Percentiles rank a stretch among this genome's conserved stretches.
phyloP scores from a whole-genome alignment of 1,284 basidiomycete species.

The Dichomitus squalens region DNA sequence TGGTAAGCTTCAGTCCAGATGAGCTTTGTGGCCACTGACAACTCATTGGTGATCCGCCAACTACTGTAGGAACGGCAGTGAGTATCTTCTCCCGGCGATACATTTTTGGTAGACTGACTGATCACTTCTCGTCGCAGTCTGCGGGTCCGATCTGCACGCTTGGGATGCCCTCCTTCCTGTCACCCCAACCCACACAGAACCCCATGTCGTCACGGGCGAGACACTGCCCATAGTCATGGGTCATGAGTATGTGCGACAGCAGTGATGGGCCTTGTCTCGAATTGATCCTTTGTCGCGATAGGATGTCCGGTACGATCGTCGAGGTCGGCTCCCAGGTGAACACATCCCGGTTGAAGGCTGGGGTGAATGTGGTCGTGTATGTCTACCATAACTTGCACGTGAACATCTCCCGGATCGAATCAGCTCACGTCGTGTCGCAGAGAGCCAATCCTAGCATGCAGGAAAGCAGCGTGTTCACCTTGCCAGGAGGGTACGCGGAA shows the following conservation, averaged over 20 bases:
- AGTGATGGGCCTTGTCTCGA: neutral
- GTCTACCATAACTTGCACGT: neutral
- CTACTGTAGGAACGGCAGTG: constrained; percentile 11
- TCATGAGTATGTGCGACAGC: constrained; percentile 31
- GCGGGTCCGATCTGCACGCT: constrained; percentile 33
- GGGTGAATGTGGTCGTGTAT: constrained; percentile 36
- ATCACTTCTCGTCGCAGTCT: constrained; percentile 9
- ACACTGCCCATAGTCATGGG: constrained; percentile 34
- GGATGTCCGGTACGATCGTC: constrained; percentile 36
- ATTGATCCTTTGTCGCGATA: neutral
- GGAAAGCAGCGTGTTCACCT: constrained; percentile 23
- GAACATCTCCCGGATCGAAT: no score
- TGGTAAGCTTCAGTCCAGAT: constrained; percentile 8
- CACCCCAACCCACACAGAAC: constrained; percentile 23
- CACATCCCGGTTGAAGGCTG: constrained; percentile 24
- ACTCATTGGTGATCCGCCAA: neutral
- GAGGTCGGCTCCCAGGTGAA: constrained; percentile 32
- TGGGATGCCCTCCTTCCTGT: constrained; percentile 25
- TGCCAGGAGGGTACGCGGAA: constrained; percentile 17
- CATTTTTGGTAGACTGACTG: neutral
- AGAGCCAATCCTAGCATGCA: constrained; percentile 34
- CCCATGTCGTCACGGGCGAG: constrained; percentile 32
- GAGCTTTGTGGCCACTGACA: neutral
- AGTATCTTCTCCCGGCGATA: neutral
- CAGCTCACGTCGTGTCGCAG: constrained; percentile 16